A percentile compares a stretch with the other conserved stretches of the same genome.
These are phyloP conservation scores for Exsudoporus floridanus DNA, from an alignment of 1,284 basidiomycete species.

Conservation along the genomic window DNA sequence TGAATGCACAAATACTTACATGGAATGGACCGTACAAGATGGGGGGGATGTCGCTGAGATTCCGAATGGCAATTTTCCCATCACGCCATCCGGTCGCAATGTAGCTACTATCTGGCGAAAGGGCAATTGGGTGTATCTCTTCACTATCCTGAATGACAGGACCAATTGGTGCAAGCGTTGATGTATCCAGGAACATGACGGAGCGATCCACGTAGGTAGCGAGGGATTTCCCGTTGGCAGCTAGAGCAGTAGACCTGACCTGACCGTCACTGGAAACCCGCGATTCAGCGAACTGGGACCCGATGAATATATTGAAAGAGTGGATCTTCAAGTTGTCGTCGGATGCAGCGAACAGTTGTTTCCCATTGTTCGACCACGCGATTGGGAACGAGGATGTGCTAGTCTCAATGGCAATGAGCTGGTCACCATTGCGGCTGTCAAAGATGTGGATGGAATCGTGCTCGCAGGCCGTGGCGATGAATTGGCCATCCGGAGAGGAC, in stretches of 20 bases:
- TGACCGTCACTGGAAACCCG: neutral
- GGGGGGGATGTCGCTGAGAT: neutral
- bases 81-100: neutral
- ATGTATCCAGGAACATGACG: neutral
- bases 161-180: neutral
- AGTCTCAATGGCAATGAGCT: too few relatives aligned
- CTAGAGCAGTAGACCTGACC: neutral
- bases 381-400: neutral
- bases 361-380: neutral
- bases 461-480: too few relatives aligned
- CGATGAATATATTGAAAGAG: neutral
- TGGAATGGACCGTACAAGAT: neutral
- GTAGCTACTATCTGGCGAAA: neutral
- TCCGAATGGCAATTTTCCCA: neutral
- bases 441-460: too few relatives aligned
- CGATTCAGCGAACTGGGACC: neutral
- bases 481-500: too few relatives aligned
- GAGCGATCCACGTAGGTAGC: neutral
- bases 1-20: neutral
- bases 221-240: neutral
- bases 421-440: too few relatives aligned
- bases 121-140: neutral
- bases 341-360: too few relatives aligned
- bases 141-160: neutral
- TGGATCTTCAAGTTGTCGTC: too few relatives aligned